phyloP scores from a whole-genome alignment of 73 alveolate species.

The Blepharisma japonicum region DNA sequence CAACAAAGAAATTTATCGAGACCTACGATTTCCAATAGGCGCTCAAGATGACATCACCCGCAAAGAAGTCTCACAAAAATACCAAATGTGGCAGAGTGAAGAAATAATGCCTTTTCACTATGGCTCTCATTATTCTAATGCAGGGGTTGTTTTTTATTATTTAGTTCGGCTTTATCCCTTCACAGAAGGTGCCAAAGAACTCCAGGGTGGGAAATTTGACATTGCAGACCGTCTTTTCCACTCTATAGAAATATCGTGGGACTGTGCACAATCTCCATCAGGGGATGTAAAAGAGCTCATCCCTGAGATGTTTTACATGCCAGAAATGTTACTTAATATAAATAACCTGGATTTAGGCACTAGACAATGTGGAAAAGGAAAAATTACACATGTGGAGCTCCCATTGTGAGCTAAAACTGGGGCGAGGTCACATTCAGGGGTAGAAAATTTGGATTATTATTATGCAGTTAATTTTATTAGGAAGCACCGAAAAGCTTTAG shows the following conservation, averaged over 20 bases:
- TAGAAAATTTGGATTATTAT: too few relatives aligned
- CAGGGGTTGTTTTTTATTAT: constrained; percentile 87
- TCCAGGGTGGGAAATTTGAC: constrained; percentile 86
- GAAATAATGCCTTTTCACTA: constrained; percentile 71
- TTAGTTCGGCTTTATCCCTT: constrained; percentile 87
- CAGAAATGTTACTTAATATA: constrained; percentile 75
- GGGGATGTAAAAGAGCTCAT: constrained; percentile 95
- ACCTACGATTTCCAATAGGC: constrained; percentile 45
- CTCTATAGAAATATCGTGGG: constrained; percentile 74
- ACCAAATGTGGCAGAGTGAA: constrained; percentile 35
- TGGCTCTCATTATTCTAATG: constrained; percentile 95
- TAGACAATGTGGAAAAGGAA: constrained; percentile 73
- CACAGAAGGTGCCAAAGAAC: constrained; percentile 76
- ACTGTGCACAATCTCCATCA: constrained; percentile 71
- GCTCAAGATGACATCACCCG: constrained; percentile 36
- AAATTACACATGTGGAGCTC: constrained; percentile 61
- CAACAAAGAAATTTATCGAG: constrained; percentile 34
- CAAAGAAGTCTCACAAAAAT: constrained; percentile 1
- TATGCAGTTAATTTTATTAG: constrained; percentile 40
- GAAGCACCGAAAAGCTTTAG: constrained; percentile 71
- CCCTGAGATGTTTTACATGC: constrained; percentile 92
- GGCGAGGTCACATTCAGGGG: not conserved
- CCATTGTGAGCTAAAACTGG: constrained; percentile 88
- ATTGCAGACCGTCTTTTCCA: constrained; percentile 87
- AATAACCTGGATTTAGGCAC: constrained; percentile 67